Conservation (phyloP, 2,329 filamentous ascomycete genomes). For the Lecanicillium sp. region DNA sequence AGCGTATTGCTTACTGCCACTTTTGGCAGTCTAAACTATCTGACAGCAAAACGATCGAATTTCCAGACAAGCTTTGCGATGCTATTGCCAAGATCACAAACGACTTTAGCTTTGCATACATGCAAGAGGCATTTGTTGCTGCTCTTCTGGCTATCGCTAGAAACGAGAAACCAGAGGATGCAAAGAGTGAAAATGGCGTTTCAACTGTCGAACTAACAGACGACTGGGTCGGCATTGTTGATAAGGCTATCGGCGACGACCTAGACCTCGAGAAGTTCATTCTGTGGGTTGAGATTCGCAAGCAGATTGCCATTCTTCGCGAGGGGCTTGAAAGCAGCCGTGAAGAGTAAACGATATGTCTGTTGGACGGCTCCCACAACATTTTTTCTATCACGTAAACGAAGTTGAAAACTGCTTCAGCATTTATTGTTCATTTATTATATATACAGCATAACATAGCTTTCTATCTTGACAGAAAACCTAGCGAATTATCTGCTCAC, state of each 20-base stretch:
- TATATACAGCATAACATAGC: neutral
- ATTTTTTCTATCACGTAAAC: no score
- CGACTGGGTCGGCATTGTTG: conserved; percentile 29
- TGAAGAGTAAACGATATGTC: conserved; percentile 6
- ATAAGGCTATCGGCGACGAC: conserved; percentile 19
- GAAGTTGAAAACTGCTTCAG: no score
- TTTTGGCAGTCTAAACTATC: conserved; percentile 54
- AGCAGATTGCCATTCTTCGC: conserved; percentile 51
- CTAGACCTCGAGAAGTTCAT: conserved; percentile 40
- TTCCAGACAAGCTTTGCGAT: conserved; percentile 47
- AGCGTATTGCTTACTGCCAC: conserved; percentile 50
- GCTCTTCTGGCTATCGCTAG: conserved; percentile 51
- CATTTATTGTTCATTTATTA: neutral
- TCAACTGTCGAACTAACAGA: conserved; percentile 21
- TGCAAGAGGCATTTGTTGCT: conserved; percentile 62
- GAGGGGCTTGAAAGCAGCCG: conserved; percentile 44
- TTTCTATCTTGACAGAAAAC: neutral
- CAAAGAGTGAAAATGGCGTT: conserved; percentile 16
- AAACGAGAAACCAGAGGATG: conserved; percentile 7
- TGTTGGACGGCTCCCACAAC: no score
- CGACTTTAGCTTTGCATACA: conserved; percentile 61
- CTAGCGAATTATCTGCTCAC: conserved; percentile 3
- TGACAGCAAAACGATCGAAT: conserved; percentile 49
- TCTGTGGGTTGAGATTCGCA: conserved; percentile 55
- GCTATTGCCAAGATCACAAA: conserved; percentile 55